phyloP scores from a whole-genome alignment of 2,329 filamentous ascomycete species.

The Aspergillus hiratsukae region DNA sequence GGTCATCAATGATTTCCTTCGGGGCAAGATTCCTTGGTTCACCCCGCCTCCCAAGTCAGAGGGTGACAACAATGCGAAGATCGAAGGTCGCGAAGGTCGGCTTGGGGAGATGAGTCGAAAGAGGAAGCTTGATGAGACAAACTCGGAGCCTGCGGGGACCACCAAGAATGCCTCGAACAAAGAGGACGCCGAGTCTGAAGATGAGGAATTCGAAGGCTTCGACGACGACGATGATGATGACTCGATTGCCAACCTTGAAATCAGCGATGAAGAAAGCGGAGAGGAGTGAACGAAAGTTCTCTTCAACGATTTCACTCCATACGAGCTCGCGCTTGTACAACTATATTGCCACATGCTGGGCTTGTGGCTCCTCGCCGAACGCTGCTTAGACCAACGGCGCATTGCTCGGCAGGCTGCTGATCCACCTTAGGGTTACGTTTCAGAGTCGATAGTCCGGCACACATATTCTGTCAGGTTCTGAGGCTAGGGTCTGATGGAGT shows the following conservation, averaged over 20 bases:
- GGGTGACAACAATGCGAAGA: slow-evolving; percentile 46
- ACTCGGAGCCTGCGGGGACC: slow-evolving; percentile 30
- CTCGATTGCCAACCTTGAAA: slow-evolving; percentile 40
- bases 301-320: background rate
- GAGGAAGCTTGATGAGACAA: slow-evolving; percentile 64
- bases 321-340: background rate
- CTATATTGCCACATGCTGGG: background rate
- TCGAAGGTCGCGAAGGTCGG: slow-evolving; percentile 70
- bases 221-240: slow-evolving; percentile 40
- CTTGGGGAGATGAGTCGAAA: slow-evolving; percentile 78
- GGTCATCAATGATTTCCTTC: slow-evolving; percentile 91
- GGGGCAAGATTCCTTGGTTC: slow-evolving; percentile 96
- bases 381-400: background rate
- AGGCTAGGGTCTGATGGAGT: background rate
- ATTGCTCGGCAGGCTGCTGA: background rate
- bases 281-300: slow-evolving; percentile 34
- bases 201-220: slow-evolving; percentile 31
- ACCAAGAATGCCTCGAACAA: slow-evolving; percentile 26
- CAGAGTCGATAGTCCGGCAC: background rate
- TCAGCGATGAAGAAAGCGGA: slow-evolving; percentile 39
- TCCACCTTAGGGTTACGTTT: background rate
- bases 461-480: background rate
- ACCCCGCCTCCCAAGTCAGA: slow-evolving; percentile 66
- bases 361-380: background rate
- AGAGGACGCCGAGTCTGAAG: slow-evolving; percentile 30